These are phyloP conservation scores for Linderina pennispora DNA, from an alignment of 192 early-diverging fungal genomes.

Conservation along the genomic window DNA sequence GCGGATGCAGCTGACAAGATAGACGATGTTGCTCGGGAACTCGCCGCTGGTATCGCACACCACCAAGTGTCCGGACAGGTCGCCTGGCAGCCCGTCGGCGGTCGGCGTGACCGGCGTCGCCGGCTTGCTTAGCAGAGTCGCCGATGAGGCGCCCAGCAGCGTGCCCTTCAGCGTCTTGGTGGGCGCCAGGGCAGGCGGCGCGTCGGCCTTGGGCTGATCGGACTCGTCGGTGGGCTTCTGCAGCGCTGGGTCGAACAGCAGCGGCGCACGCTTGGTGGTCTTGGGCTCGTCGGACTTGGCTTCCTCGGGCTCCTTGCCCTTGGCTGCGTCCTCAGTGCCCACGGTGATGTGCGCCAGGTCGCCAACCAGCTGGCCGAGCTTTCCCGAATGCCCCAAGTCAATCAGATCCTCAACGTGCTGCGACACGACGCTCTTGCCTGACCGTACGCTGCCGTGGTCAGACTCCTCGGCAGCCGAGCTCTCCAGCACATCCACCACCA, in stretches of 20 bases:
- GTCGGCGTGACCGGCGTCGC: conserved; percentile 7
- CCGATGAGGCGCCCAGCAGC: neutral
- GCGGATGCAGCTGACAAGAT: conserved; percentile 61
- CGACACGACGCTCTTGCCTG: conserved; percentile 1
- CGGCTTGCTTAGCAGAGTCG: neutral
- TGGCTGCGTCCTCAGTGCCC: conserved; percentile 5
- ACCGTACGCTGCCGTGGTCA: no score
- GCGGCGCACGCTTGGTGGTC: conserved; percentile 27
- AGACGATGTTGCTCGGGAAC: conserved; percentile 62
- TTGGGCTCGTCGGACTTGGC: conserved; percentile 5
- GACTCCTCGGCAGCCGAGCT: conserved; percentile 4
- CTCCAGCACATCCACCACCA: conserved; percentile 22
- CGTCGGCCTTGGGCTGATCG: neutral
- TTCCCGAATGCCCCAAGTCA: conserved; percentile 1
- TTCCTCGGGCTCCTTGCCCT: conserved; percentile 6
- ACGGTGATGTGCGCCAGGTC: conserved; percentile 35
- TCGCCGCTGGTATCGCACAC: conserved; percentile 52
- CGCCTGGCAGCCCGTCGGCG: conserved; percentile 23
- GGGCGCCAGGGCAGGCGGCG: neutral
- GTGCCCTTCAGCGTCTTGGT: neutral
- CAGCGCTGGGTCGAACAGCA: conserved; percentile 34
- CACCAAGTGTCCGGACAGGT: conserved; percentile 53
- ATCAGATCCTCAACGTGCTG: conserved; percentile 10
- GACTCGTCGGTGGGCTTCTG: conserved; percentile 1
- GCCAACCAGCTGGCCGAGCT: conserved; percentile 15